Evolutionary conservation across 179 eudicot genomes (phyloP).

Genomic region (Beta corolliflora): DNA sequence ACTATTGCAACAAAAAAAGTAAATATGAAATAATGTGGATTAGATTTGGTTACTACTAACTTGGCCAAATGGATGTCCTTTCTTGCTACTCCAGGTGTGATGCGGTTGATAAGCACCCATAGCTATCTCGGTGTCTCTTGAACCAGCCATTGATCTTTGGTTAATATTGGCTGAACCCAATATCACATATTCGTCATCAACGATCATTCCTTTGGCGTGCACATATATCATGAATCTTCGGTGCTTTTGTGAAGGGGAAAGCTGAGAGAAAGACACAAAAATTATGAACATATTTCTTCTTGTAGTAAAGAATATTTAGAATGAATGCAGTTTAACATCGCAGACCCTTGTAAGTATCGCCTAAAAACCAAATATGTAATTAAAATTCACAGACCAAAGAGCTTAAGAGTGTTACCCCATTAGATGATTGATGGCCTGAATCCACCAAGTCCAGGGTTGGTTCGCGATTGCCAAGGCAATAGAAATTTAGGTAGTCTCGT

Average conservation of each 20-base stretch:
- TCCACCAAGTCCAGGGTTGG: slow-evolving; percentile 23
- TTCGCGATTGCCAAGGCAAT: slow-evolving; percentile 79
- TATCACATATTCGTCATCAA: slow-evolving; percentile 68
- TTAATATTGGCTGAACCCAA: slow-evolving; percentile 76
- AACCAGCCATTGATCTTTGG: slow-evolving; percentile 76
- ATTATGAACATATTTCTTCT: neutral
- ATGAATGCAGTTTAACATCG: neutral
- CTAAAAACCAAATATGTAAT: neutral
- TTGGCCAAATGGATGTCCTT: slow-evolving; percentile 64
- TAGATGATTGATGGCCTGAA: slow-evolving; percentile 19
- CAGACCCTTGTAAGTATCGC: neutral
- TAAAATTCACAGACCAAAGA: neutral
- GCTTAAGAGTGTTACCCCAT: slow-evolving; percentile 32
- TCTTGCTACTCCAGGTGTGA: slow-evolving; percentile 55
- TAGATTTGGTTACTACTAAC: slow-evolving; percentile 29
- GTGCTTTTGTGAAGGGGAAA: slow-evolving; percentile 45
- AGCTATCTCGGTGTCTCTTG: slow-evolving; percentile 76
- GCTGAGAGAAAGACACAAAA: slow-evolving; percentile 27
- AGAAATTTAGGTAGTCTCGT: slow-evolving; percentile 74
- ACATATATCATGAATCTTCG: slow-evolving; percentile 74
- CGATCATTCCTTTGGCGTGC: slow-evolving; percentile 82
- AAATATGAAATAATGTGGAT: neutral
- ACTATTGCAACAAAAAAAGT: too few relatives aligned
- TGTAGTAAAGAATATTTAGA: too few relatives aligned
- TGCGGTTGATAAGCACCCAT: slow-evolving; percentile 77